Conservation (phyloP, 192 early-diverging fungal genomes). For the Diversispora eburnea region DNA sequence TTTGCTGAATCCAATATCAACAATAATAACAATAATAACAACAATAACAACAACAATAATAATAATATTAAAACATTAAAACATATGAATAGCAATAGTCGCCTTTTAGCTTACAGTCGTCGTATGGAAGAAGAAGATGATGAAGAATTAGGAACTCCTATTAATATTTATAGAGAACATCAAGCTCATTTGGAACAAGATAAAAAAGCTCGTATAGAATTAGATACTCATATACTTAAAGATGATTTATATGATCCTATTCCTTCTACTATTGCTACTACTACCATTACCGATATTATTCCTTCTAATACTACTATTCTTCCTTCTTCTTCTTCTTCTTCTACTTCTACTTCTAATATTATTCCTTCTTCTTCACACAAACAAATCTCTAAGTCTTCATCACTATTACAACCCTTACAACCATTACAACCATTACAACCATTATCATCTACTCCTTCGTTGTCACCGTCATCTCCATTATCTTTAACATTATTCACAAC, state of each 20-base stretch:
- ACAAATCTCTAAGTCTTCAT: no score
- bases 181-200: slow-evolving; percentile 11
- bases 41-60: not conserved
- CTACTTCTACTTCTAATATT: no score
- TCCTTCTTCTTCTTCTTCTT: not conserved
- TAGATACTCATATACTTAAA: slow-evolving; percentile 11
- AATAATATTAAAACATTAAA: not conserved
- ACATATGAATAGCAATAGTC: not conserved
- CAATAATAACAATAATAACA: no score
- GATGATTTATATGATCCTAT: slow-evolving; percentile 16
- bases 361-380: no score
- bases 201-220: slow-evolving; percentile 12
- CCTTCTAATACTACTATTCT: no score
- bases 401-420: no score
- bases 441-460: no score
- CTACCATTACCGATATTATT: not conserved
- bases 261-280: not conserved
- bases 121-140: not conserved
- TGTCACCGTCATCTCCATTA: no score
- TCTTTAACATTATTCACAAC: no score
- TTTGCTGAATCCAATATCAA: no score
- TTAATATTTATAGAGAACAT: slow-evolving; percentile 12
- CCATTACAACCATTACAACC: no score
- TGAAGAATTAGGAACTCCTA: not conserved
- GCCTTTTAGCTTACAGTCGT: not conserved